Base-by-base conservation (phyloP, 129 eudicot species). In the Chrysanthemum lavandulifolium region DNA sequence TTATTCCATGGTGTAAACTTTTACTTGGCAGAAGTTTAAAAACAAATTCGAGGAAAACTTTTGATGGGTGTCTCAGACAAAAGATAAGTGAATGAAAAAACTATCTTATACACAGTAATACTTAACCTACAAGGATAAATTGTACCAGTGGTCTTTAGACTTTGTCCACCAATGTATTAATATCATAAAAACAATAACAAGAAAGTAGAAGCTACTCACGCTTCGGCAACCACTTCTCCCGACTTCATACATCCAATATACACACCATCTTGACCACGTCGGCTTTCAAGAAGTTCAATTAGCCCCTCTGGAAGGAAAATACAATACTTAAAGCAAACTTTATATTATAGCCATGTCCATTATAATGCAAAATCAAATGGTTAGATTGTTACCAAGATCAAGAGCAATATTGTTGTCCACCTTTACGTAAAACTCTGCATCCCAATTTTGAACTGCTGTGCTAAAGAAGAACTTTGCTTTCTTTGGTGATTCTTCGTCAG, bases 211-310 rank as follows among this genome's bases (percentile, higher is more conserved):
- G 71, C 33, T 71, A 65, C 71, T 73, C 86, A 91, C 97, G 79
- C 93, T 79, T 88, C 97, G 27, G 88, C 69, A 61, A 92, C 87
- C 68, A 89, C 98, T 61, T 79, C 96, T 48, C 98, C 98, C 36
- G 98, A 92, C 79, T 89, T 92, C 98, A 92, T 92, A 87, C 98
- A 92, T 75, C 98, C 98, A 76, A 92, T 82, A 71, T 87, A 92
- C 63, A 91, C 79, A 82, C 84, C 82, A 73, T 89, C 86, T 82
- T 87, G 91, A 80, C 79, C 89, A 81, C 80, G 94, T 0, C 87
- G 89, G 73, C 87, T 89, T 68, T 85, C 85, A 57, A 92, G 89
- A 84, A 92, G 95, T 78, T 85, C 96, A 75, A 89, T 81, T 68
- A 92, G 59, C 48, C 84, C 95, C 72, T 89, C 98, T 92, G 83